Percentiles rank a stretch among this genome's conserved stretches.
phyloP scores from a whole-genome alignment of 164 flowering plant species.

The Vitis riparia region DNA sequence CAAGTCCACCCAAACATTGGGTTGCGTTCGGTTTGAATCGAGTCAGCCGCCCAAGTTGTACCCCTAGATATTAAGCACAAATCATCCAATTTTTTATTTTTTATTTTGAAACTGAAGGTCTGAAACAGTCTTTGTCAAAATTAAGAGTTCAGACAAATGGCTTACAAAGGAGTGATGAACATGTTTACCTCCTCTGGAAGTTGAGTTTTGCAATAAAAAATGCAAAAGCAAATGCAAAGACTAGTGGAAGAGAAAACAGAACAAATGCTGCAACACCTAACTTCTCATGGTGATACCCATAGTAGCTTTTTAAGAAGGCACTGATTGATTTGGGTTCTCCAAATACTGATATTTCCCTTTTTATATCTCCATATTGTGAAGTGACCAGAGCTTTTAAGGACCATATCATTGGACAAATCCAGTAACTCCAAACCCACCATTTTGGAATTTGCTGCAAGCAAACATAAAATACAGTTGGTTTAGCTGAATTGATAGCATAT shows the following conservation, averaged over 20 bases:
- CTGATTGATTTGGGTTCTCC: slow-evolving; percentile 24
- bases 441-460: slow-evolving; percentile 46
- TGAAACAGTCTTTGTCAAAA: too few relatives aligned
- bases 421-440: slow-evolving; percentile 65
- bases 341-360: slow-evolving; percentile 16
- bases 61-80: too few relatives aligned
- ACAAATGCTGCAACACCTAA: slow-evolving; percentile 22
- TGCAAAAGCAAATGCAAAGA: slow-evolving; percentile 24
- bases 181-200: slow-evolving; percentile 24
- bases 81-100: too few relatives aligned
- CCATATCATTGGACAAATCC: slow-evolving; percentile 51
- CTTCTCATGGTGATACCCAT: slow-evolving; percentile 19
- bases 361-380: slow-evolving; percentile 58
- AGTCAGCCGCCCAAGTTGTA: too few relatives aligned
- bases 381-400: slow-evolving; percentile 38
- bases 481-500: too few relatives aligned
- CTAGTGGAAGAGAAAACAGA: slow-evolving; percentile 23
- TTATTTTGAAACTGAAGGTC: too few relatives aligned
- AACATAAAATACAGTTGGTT: neutral
- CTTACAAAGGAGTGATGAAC: neutral
- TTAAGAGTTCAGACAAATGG: too few relatives aligned
- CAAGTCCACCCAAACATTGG: too few relatives aligned
- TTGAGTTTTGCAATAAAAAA: slow-evolving; percentile 23
- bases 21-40: too few relatives aligned
- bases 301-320: slow-evolving; percentile 20